Conservation (phyloP, 768 basidiomycete genomes). For the Kwoniella newhampshirensis region DNA sequence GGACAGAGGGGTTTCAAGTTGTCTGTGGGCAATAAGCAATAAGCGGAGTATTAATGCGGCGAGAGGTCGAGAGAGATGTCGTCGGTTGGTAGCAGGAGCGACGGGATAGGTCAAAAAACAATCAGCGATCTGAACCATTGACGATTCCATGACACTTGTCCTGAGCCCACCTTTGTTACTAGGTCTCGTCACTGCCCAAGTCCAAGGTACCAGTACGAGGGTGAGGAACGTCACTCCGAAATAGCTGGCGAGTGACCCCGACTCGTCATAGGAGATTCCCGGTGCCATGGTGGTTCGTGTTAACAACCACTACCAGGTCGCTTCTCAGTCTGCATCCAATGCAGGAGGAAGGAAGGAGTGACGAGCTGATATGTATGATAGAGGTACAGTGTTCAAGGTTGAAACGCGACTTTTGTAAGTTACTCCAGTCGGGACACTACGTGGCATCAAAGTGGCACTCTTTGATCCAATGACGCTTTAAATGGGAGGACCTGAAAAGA, state of each 20-base stretch:
- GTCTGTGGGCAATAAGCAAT: conserved; percentile 54
- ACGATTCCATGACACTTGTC: too few relatives aligned
- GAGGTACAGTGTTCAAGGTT: too few relatives aligned
- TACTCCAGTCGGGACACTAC: too few relatives aligned
- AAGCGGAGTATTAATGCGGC: not conserved
- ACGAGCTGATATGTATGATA: too few relatives aligned
- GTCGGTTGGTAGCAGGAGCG: not conserved
- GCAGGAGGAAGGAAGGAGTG: too few relatives aligned
- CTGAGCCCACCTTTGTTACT: conserved; percentile 58
- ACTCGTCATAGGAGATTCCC: conserved; percentile 55
- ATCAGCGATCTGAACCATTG: too few relatives aligned
- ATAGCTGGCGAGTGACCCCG: conserved; percentile 59
- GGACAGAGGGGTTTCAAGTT: conserved; percentile 57
- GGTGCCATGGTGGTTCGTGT: conserved; percentile 32
- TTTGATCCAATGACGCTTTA: not conserved
- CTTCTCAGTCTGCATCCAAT: too few relatives aligned
- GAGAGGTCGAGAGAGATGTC: conserved; percentile 56
- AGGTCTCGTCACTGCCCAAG: conserved; percentile 45
- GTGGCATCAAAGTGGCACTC: not conserved
- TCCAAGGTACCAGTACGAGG: conserved; percentile 75
- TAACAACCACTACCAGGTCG: too few relatives aligned
- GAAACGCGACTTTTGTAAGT: too few relatives aligned
- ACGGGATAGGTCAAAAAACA: too few relatives aligned
- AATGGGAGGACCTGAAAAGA: not conserved
- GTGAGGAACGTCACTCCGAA: conserved; percentile 87